These are phyloP conservation scores for Lomentospora prolificans DNA, from an alignment of 2,329 filamentous ascomycete genomes.

Conservation along the genomic window DNA sequence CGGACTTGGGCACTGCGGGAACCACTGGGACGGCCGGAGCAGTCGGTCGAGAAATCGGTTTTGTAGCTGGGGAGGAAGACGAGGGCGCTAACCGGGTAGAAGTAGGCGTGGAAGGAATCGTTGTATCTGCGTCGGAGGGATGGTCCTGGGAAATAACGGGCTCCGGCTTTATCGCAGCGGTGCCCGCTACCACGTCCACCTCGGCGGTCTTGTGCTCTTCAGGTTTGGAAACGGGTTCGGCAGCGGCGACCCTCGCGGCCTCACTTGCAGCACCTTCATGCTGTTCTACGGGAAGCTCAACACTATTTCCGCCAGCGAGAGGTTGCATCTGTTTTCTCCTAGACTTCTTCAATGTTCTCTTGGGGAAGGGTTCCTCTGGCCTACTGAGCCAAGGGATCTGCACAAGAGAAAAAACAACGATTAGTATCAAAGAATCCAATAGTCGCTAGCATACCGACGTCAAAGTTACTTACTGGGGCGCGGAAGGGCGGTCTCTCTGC, in stretches of 20 bases:
- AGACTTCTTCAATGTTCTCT: slow-evolving; percentile 23
- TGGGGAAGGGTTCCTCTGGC: slow-evolving; percentile 6
- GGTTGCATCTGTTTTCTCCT: slow-evolving; percentile 27
- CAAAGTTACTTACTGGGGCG: slow-evolving; percentile 1
- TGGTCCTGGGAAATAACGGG: not conserved
- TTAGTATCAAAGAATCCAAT: not conserved
- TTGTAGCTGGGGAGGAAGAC: slow-evolving; percentile 15
- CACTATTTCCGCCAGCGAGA: slow-evolving; percentile 25
- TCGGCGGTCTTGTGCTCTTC: slow-evolving; percentile 13
- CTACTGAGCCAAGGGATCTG: slow-evolving; percentile 7
- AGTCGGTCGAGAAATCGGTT: slow-evolving; percentile 7
- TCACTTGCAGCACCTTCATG: slow-evolving; percentile 23
- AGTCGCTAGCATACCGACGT: not conserved
- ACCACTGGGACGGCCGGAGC: slow-evolving; percentile 32
- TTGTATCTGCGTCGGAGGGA: not conserved
- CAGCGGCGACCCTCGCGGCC: slow-evolving; percentile 13
- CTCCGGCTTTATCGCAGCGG: slow-evolving; percentile 4
- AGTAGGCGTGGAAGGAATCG: slow-evolving; percentile 10
- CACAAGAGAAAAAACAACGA: not conserved
- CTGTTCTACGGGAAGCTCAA: slow-evolving; percentile 33
- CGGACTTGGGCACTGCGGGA: slow-evolving; percentile 33
- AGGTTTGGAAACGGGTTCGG: slow-evolving; percentile 14
- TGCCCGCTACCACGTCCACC: slow-evolving; percentile 10
- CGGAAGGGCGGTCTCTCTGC: not conserved
- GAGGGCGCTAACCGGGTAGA: slow-evolving; percentile 10